phyloP scores from a whole-genome alignment of 2,329 filamentous ascomycete genomes.

The Raffaelea albimanens region DNA sequence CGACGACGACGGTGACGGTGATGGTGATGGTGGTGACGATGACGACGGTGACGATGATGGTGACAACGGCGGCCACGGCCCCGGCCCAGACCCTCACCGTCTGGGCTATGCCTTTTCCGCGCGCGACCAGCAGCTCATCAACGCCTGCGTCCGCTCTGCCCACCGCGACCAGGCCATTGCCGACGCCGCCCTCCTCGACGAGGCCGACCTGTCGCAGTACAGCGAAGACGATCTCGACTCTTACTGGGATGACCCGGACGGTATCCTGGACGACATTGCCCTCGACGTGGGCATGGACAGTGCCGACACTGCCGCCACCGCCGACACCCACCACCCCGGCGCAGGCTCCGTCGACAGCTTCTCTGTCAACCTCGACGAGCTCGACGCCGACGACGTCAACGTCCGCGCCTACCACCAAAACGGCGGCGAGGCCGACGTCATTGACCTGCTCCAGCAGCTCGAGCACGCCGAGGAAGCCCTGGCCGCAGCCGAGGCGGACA shows the following conservation, averaged over 20 bases:
- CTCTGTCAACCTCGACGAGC: background rate
- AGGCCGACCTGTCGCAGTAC: conserved; percentile 8
- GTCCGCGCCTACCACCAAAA: background rate
- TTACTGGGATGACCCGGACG: conserved; percentile 7
- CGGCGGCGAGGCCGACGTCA: conserved; percentile 6
- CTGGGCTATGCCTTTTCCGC: conserved; percentile 2
- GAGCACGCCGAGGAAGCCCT: background rate
- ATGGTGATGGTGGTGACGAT: background rate
- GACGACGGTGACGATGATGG: background rate
- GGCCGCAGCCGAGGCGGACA: too few species aligned
- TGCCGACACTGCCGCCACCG: background rate
- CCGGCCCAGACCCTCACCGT: background rate
- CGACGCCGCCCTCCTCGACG: conserved; percentile 7
- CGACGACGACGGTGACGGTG: background rate
- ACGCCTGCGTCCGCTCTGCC: conserved; percentile 10
- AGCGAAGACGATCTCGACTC: conserved; percentile 6
- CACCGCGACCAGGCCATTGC: conserved; percentile 12
- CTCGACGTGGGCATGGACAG: too few species aligned
- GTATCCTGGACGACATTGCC: too few species aligned
- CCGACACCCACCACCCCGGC: background rate
- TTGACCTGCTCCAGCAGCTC: conserved; percentile 5
- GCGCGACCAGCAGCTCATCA: conserved; percentile 7
- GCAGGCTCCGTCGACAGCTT: too few species aligned
- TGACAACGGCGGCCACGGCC: background rate
- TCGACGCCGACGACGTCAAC: background rate